Evolutionary conservation across 2,329 filamentous ascomycete genomes (phyloP).

Genomic region (Macrophomina tecta): DNA sequence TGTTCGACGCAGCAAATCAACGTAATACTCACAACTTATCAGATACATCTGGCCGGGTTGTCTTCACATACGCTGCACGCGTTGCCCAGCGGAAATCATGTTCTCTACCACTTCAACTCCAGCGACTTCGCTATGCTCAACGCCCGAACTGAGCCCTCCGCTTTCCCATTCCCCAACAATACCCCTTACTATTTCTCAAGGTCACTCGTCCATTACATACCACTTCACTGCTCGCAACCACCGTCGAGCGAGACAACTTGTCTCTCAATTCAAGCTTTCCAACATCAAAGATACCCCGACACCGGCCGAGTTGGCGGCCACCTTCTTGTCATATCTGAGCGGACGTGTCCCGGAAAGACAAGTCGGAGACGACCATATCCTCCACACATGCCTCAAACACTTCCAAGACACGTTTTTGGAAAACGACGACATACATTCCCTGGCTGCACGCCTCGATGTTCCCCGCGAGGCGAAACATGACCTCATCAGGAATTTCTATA

Average conservation of each 20-base stretch:
- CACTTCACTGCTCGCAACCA: slow-evolving; percentile 6
- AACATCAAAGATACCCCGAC: slow-evolving; percentile 4
- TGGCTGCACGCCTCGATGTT: slow-evolving; percentile 2
- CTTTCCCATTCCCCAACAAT: neutral
- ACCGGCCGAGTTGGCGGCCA: neutral
- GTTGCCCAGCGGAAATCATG: slow-evolving; percentile 3
- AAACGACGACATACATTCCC: slow-evolving; percentile 16
- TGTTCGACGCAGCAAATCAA: neutral
- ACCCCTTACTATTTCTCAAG: slow-evolving; percentile 2
- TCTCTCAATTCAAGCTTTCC: neutral
- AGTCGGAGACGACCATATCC: slow-evolving; percentile 3
- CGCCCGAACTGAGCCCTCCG: slow-evolving; percentile 7
- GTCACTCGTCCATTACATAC: neutral
- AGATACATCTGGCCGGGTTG: slow-evolving; percentile 6
- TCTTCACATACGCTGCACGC: neutral
- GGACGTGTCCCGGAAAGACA: neutral
- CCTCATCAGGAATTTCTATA: slow-evolving; percentile 32
- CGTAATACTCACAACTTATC: slow-evolving; percentile 3
- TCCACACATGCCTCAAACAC: neutral
- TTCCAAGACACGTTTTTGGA: slow-evolving; percentile 10
- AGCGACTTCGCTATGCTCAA: slow-evolving; percentile 10
- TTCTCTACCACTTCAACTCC: neutral
- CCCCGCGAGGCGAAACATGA: slow-evolving; percentile 25
- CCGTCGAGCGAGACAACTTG: slow-evolving; percentile 4
- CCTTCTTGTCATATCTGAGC: slow-evolving; percentile 11